Conservation (phyloP, 2,329 filamentous ascomycete species). For the Davidsoniella australis region DNA sequence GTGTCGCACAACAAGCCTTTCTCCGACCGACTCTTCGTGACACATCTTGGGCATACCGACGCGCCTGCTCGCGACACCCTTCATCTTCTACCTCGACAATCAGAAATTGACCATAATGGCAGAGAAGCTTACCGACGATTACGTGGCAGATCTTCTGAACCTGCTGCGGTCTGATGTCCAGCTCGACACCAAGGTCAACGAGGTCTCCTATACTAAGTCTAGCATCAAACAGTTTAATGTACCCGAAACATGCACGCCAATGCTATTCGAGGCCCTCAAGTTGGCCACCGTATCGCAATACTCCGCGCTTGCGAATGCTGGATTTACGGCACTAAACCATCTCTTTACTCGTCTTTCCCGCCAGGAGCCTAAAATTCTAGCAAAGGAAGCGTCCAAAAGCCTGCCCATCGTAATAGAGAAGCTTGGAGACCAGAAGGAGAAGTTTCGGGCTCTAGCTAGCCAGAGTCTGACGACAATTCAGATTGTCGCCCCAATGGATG, state of each 20-base stretch:
- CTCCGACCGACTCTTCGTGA: neutral
- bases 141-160: conserved; percentile 36
- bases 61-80: too few species aligned
- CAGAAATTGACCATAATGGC: conserved; percentile 23
- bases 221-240: conserved; percentile 87
- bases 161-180: conserved; percentile 30
- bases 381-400: conserved; percentile 53
- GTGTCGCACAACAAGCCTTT: neutral
- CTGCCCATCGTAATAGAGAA: conserved; percentile 66
- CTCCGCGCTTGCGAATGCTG: conserved; percentile 60
- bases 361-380: conserved; percentile 60
- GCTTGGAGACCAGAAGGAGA: conserved; percentile 77
- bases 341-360: conserved; percentile 71
- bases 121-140: conserved; percentile 41
- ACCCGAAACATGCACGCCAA: conserved; percentile 51
- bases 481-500: conserved; percentile 48
- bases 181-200: conserved; percentile 53
- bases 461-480: conserved; percentile 67
- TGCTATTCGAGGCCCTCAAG: conserved; percentile 69
- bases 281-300: conserved; percentile 61
- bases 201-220: conserved; percentile 62
- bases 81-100: too few species aligned
- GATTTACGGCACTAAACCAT: conserved; percentile 76
- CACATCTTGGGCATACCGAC: neutral
- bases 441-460: conserved; percentile 55